Conservation (phyloP, 352 stramenopile genomes). For the Phytophthora meadii region DNA sequence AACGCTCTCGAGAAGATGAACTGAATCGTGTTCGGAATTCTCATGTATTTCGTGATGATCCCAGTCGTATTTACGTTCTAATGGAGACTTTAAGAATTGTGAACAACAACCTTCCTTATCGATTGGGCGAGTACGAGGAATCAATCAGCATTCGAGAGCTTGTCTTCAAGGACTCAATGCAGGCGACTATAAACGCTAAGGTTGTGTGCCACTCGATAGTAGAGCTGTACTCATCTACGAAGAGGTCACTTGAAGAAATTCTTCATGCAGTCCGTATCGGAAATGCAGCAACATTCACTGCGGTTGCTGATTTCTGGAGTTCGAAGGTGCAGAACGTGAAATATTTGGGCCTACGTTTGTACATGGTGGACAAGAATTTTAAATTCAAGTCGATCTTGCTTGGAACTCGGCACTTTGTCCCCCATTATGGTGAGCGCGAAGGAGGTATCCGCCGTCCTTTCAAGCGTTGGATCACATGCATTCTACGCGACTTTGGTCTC, state of each 20-base stretch:
- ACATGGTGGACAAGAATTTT: conserved; percentile 12
- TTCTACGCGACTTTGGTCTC: conserved; percentile 12
- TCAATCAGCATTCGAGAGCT: background rate
- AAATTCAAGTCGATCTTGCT: conserved; percentile 14
- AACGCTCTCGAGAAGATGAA: background rate
- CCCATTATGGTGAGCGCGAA: conserved; percentile 6
- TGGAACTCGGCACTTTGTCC: conserved; percentile 15
- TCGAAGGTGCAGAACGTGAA: conserved; percentile 7
- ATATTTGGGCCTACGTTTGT: conserved; percentile 1
- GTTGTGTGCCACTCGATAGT: too few species aligned
- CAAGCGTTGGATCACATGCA: conserved; percentile 8
- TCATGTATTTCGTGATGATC: conserved; percentile 7
- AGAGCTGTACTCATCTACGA: background rate
- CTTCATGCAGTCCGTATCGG: conserved; percentile 5
- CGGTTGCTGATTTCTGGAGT: conserved; percentile 13
- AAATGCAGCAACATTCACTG: background rate
- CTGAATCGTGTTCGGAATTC: conserved; percentile 3
- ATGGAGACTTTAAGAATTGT: conserved; percentile 9
- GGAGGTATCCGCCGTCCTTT: conserved; percentile 4
- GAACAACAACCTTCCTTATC: conserved; percentile 19
- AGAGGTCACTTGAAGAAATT: conserved; percentile 1
- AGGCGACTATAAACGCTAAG: too few species aligned
- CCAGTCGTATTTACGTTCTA: background rate
- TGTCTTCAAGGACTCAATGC: too few species aligned
- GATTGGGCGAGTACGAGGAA: conserved; percentile 16